Evolutionary conservation across 768 basidiomycete species (phyloP).

Genomic region (Strobilomyces dryophilus): DNA sequence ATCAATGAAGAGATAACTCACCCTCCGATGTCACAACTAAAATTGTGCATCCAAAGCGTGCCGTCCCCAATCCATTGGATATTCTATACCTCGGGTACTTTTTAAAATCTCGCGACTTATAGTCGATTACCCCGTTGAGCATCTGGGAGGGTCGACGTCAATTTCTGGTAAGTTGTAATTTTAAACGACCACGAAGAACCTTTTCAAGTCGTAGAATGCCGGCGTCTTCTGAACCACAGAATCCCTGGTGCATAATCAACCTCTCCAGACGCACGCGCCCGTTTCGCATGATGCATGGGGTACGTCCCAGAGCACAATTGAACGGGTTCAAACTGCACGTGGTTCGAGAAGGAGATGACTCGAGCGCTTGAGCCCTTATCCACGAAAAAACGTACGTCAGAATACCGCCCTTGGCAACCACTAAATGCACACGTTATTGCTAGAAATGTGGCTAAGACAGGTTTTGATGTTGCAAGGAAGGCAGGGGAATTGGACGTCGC

Average conservation of each 20-base stretch:
- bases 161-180: conserved; percentile 11
- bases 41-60: conserved; percentile 16
- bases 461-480: conserved; percentile 23
- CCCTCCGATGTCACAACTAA: conserved; percentile 16
- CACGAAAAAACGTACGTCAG: conserved; percentile 7
- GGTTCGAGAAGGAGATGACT: conserved; percentile 9
- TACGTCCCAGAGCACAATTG: conserved; percentile 9
- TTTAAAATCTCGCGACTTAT: not conserved
- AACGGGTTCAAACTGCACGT: conserved; percentile 21
- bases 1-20: conserved; percentile 9
- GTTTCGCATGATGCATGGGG: conserved; percentile 3
- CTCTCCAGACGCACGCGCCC: conserved; percentile 1
- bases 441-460: conserved; percentile 12
- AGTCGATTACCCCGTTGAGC: not conserved
- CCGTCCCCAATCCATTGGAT: not conserved
- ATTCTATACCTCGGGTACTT: not conserved
- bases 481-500: conserved; percentile 8
- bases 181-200: conserved; percentile 5
- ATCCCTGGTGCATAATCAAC: conserved; percentile 2
- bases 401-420: conserved; percentile 13
- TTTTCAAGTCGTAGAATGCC: conserved; percentile 3
- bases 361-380: not conserved
- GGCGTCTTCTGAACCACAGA: conserved; percentile 2
- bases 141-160: not conserved
- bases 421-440: not conserved